Base-by-base conservation (phyloP, 2,329 filamentous ascomycete species). In the Paraphaeosphaeria minitans region DNA sequence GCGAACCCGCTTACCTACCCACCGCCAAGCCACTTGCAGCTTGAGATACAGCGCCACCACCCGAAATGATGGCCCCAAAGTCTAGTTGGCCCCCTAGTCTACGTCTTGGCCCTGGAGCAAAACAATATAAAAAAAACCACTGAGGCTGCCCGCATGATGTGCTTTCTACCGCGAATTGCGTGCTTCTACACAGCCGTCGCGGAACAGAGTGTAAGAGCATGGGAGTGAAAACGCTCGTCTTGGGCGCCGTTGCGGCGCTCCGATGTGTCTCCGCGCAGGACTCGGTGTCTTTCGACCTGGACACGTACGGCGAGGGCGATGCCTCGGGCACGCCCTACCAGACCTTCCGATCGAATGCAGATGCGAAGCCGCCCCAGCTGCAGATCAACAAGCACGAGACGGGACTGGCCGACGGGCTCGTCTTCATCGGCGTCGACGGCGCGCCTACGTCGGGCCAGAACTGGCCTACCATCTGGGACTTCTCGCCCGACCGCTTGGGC, bases 351-450 rank as follows among this genome's bases (percentile, higher is more conserved):
- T 66, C 65, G 10, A 67, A 67, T 31, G 39, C 33, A 24, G 27
- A 61, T 13, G 57, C 61, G 21, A 61, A 60, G n/a, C 65, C 65
- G 2, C 65, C 63, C 16, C 49, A 63, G 41, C 43, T 67, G 22
- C 63, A 61, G 10, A 63, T 67, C 56, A 66, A 66, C 37, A 53
- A 39, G 10, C 61, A 66, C 31, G 33, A 42, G 21, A 50, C 63
- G 4, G 61, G 56, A 37, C 39, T 63, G n/a, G 61, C 58, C 19
- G 22, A 49, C 8, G 66, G 65, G 1, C 59, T 55, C 48, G 55
- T 67, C 6, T 68, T 67, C 41, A 43, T 67, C 3, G 63, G 57
- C 1, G 56, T 68, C 24, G 48, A 64, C 39, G 66, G 66, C 27
- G 43, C 61, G 19, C 61, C 66, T 19, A 63, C 63, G 2, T 67